These are phyloP conservation scores for Trichoderma cornu-damae DNA, from an alignment of 2,329 filamentous ascomycete species.

Conservation along the genomic window DNA sequence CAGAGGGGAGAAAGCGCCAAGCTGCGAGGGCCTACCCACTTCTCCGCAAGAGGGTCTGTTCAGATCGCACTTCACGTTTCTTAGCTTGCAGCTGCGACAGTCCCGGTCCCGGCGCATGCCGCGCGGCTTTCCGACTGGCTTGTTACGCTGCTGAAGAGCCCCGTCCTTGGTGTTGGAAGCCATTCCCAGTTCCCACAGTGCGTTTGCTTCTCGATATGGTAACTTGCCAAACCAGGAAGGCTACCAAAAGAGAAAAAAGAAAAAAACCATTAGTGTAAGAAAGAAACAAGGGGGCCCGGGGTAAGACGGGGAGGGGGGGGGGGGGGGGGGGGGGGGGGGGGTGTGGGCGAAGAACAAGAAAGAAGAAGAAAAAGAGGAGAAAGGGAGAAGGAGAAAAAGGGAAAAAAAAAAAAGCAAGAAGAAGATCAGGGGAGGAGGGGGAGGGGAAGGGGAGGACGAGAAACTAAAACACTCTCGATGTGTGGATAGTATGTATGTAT, in stretches of 20 bases:
- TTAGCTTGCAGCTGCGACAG: constrained; percentile 26
- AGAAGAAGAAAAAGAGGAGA: background rate
- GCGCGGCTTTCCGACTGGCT: constrained; percentile 26
- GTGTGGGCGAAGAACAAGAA: background rate
- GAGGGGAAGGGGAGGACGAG: background rate
- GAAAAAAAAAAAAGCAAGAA: background rate
- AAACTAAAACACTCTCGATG: background rate
- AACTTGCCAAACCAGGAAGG: constrained; percentile 1
- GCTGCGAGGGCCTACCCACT: constrained; percentile 11
- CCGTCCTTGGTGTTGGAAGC: constrained; percentile 13
- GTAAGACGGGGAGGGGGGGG: background rate
- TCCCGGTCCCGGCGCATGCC: constrained; percentile 30
- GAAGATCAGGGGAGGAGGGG: background rate
- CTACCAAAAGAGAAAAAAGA: background rate
- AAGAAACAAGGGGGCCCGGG: background rate
- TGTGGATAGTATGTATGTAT: background rate
- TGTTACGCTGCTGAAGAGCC: constrained; percentile 13
- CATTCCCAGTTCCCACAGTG: constrained; percentile 11
- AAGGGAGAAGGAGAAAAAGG: background rate
- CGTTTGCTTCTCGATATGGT: constrained; percentile 14
- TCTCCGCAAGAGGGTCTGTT: constrained; percentile 26
- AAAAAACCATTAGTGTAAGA: no score
- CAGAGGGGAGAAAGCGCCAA: background rate
- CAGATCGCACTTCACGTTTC: constrained; percentile 28
- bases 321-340: background rate